Evolutionary conservation across 2,329 filamentous ascomycete species (phyloP).

Genomic region (Colletotrichum eremochloae): DNA sequence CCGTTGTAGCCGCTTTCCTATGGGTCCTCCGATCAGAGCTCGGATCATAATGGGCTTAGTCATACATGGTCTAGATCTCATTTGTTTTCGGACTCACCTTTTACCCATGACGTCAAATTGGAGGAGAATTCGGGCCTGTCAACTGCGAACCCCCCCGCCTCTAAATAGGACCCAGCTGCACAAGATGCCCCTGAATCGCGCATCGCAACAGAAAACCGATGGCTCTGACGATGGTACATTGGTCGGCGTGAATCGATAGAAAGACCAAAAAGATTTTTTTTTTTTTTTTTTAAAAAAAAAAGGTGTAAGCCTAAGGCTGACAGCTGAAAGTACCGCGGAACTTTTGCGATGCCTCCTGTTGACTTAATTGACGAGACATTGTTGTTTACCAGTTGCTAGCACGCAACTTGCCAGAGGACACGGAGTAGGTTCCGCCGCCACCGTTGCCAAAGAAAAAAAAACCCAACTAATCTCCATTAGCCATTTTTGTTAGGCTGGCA

Average conservation of each 20-base stretch:
- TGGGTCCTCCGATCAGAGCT: not conserved
- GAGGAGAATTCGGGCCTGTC: constrained; percentile 15
- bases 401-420: not conserved
- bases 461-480: not conserved
- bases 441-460: not conserved
- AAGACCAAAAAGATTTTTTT: too few species aligned
- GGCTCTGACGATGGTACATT: not conserved
- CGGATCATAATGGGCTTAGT: constrained; percentile 3
- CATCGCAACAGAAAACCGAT: not conserved
- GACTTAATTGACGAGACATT: not conserved
- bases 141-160: not conserved
- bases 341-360: not conserved
- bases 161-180: not conserved
- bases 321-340: constrained; percentile 1
- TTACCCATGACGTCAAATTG: constrained; percentile 24
- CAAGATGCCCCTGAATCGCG: not conserved
- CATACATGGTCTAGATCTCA: not conserved
- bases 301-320: not conserved
- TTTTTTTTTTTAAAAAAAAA: not conserved
- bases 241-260: not conserved
- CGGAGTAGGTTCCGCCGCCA: constrained; percentile 30
- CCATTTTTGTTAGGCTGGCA: not conserved
- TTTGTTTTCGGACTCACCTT: not conserved
- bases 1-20: not conserved
- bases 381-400: not conserved